Conservation (phyloP, 495 filamentous ascomycete genomes). For the Talaromyces proteolyticus region DNA sequence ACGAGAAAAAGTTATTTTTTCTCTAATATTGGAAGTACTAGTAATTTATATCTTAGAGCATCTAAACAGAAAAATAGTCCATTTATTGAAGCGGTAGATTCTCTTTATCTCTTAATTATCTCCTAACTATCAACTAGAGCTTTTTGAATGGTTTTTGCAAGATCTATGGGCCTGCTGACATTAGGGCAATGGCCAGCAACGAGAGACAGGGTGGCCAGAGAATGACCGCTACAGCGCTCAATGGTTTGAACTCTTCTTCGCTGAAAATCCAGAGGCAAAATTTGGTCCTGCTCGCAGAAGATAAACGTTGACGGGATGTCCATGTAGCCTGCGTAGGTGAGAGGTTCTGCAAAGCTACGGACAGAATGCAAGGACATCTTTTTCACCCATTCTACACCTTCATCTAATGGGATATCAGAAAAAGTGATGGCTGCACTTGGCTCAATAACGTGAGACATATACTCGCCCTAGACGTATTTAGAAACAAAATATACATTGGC, state of each 20-base stretch:
- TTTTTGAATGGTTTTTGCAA: neutral
- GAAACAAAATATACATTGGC: neutral
- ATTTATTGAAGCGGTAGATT: neutral
- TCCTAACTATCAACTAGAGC: neutral
- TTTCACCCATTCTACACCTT: constrained; percentile 1
- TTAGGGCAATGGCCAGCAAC: constrained; percentile 1
- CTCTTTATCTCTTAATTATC: neutral
- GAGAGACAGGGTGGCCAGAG: neutral
- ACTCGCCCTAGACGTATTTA: neutral
- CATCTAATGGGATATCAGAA: neutral
- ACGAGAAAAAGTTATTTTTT: neutral
- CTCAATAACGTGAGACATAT: constrained; percentile 1
- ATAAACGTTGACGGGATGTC: constrained; percentile 25
- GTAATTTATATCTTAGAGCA: neutral
- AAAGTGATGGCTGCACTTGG: neutral
- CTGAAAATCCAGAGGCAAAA: constrained; percentile 21
- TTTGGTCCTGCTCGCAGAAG: constrained; percentile 22
- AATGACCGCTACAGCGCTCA: constrained; percentile 1
- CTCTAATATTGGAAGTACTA: neutral
- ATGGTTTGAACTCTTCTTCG: neutral
- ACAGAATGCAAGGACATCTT: neutral
- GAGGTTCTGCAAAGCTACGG: neutral
- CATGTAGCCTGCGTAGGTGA: neutral
- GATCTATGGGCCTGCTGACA: neutral
- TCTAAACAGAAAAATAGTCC: neutral